These are phyloP conservation scores for Ceratobasidium theobromae DNA, from an alignment of 1,284 basidiomycete species.

Conservation along the genomic window DNA sequence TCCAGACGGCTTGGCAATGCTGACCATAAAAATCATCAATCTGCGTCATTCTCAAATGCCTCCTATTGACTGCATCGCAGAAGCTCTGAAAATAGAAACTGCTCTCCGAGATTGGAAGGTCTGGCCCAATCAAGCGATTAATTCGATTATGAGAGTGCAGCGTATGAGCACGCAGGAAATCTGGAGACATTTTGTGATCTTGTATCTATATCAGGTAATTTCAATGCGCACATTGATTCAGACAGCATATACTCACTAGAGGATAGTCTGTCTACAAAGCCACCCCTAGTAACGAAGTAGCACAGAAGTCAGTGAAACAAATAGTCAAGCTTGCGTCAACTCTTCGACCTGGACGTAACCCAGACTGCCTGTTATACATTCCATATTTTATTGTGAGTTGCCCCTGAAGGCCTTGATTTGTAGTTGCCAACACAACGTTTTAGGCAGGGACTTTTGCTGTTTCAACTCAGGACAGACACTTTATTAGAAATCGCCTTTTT, in stretches of 20 bases:
- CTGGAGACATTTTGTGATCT: constrained; percentile 10
- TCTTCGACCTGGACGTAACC: neutral
- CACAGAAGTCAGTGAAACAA: constrained; percentile 11
- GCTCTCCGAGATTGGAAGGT: neutral
- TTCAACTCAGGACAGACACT: neutral
- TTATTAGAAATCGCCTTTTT: neutral
- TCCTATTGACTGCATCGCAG: neutral
- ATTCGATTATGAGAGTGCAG: neutral
- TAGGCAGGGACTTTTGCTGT: constrained; percentile 21
- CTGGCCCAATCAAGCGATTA: neutral
- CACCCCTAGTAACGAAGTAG: neutral
- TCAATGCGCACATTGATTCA: neutral
- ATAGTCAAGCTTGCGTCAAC: constrained; percentile 5
- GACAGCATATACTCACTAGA: neutral
- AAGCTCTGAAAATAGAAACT: constrained; percentile 7
- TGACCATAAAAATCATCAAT: neutral
- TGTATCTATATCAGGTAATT: constrained; percentile 8
- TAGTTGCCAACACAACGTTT: no score
- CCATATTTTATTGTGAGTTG: constrained; percentile 22
- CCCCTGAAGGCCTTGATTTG: no score
- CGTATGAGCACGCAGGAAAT: constrained; percentile 22
- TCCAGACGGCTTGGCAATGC: neutral
- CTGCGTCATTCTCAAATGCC: neutral
- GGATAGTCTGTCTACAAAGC: neutral
- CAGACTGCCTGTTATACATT: constrained; percentile 18